Evolutionary conservation across 2,329 filamentous ascomycete species (phyloP).

Genomic region (Neopestalotiopsis sp.): DNA sequence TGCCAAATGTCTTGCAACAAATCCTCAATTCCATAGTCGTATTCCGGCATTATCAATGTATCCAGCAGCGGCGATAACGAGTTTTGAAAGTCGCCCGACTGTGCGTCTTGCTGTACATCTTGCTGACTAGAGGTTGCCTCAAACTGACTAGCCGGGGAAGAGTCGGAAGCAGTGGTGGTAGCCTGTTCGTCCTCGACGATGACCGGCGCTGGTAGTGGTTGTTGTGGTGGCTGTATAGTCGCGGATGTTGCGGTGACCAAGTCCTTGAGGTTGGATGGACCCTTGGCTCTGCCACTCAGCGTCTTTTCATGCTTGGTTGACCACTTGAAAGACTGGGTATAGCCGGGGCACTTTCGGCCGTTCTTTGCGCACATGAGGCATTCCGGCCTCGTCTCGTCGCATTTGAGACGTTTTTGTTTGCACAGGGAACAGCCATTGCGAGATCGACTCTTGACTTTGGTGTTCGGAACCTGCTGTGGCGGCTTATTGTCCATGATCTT

Average conservation of each 20-base stretch:
- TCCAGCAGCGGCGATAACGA: slow-evolving; percentile 18
- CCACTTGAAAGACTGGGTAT: slow-evolving; percentile 43
- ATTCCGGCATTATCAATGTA: slow-evolving; percentile 21
- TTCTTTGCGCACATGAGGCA: slow-evolving; percentile 37
- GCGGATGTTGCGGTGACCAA: slow-evolving; percentile 21
- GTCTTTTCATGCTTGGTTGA: slow-evolving; percentile 47
- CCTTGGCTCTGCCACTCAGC: slow-evolving; percentile 16
- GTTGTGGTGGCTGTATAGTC: slow-evolving; percentile 1
- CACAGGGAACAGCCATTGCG: slow-evolving; percentile 38
- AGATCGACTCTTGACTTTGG: slow-evolving; percentile 32
- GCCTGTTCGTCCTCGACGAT: neutral
- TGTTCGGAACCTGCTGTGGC: neutral
- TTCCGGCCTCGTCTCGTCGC: slow-evolving; percentile 36
- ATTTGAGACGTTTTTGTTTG: slow-evolving; percentile 40
- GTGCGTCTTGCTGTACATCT: neutral
- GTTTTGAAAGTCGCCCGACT: neutral
- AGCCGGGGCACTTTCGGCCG: slow-evolving; percentile 37
- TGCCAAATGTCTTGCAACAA: slow-evolving; percentile 24
- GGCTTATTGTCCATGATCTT: slow-evolving; percentile 16
- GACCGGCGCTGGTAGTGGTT: neutral
- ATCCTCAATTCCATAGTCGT: slow-evolving; percentile 23
- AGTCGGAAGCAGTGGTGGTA: neutral
- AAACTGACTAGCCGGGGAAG: neutral
- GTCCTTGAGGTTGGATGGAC: slow-evolving; percentile 21
- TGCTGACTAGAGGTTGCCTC: neutral